Evolutionary conservation across 768 basidiomycete genomes (phyloP).

Genomic region (Coprinopsis strossmayeri): DNA sequence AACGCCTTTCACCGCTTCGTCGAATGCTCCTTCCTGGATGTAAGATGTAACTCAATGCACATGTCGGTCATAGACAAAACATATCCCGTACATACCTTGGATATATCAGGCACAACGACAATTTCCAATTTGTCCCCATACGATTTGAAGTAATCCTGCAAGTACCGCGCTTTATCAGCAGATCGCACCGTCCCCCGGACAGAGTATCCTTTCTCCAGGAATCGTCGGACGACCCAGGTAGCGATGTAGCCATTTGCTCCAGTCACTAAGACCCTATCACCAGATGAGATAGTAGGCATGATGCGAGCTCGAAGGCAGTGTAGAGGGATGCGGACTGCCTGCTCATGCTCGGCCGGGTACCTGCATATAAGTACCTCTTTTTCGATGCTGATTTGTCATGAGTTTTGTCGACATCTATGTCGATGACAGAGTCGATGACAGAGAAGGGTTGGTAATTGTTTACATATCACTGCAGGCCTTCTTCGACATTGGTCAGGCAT

Average conservation of each 20-base stretch:
- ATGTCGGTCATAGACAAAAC: background rate
- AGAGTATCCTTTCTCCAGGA: slow-evolving; percentile 56
- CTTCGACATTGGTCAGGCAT: too few relatives aligned
- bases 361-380: too few relatives aligned
- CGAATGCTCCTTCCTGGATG: slow-evolving; percentile 63
- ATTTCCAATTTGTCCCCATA: slow-evolving; percentile 56
- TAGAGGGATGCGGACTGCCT: too few relatives aligned
- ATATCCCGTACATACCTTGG: slow-evolving; percentile 18
- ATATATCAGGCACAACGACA: slow-evolving; percentile 65
- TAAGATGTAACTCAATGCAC: background rate
- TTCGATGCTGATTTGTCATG: too few relatives aligned
- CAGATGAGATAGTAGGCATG: slow-evolving; percentile 26
- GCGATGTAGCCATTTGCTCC: slow-evolving; percentile 60
- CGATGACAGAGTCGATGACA: too few relatives aligned
- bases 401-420: too few relatives aligned
- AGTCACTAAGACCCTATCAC: slow-evolving; percentile 39
- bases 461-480: too few relatives aligned
- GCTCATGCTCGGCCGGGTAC: too few relatives aligned
- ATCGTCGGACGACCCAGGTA: slow-evolving; percentile 45
- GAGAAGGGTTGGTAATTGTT: too few relatives aligned
- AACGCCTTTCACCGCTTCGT: slow-evolving; percentile 71
- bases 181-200: slow-evolving; percentile 67
- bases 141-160: slow-evolving; percentile 45
- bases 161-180: slow-evolving; percentile 48
- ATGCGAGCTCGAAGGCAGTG: too few relatives aligned